A percentile compares a stretch with the other conserved stretches of the same genome.
Conservation (phyloP, 257 asterid species). For the Cynanchum wilfordii region DNA sequence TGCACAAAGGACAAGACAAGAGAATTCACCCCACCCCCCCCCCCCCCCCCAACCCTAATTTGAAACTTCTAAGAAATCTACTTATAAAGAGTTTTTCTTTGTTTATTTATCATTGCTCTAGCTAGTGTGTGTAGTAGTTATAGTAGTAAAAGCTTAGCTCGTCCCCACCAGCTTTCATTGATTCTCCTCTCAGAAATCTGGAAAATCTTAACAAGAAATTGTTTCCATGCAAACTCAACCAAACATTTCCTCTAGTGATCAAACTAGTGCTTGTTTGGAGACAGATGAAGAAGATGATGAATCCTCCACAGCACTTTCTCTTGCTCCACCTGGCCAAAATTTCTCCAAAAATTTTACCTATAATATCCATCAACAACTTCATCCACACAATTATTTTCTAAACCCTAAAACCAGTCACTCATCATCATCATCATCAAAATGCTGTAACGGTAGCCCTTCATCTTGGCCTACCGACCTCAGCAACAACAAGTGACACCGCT, state of each 20-base stretch:
- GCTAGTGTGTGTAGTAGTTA: too few relatives aligned
- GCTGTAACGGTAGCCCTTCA: slow-evolving; percentile 69
- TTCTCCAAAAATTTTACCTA: slow-evolving; percentile 18
- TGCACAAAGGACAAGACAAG: too few relatives aligned
- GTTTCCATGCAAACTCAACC: slow-evolving; percentile 49
- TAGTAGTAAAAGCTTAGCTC: not conserved
- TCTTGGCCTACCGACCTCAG: slow-evolving; percentile 45
- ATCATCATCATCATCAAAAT: slow-evolving; percentile 7
- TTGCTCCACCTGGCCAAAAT: slow-evolving; percentile 72
- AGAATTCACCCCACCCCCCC: not conserved
- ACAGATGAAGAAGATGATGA: slow-evolving; percentile 36
- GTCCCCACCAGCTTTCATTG: slow-evolving; percentile 6
- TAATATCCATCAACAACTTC: slow-evolving; percentile 17
- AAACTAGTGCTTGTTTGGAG: slow-evolving; percentile 23
- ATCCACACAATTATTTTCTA: slow-evolving; percentile 14
- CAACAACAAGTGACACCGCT: slow-evolving; percentile 2
- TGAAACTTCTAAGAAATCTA: not conserved
- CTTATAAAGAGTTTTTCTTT: slow-evolving; percentile 8
- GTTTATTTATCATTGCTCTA: slow-evolving; percentile 12
- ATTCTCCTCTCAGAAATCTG: slow-evolving; percentile 21
- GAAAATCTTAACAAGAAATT: not conserved
- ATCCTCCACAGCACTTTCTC: slow-evolving; percentile 58
- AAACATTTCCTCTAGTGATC: slow-evolving; percentile 32
- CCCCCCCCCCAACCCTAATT: not conserved
- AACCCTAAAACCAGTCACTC: slow-evolving; percentile 14